phyloP scores from a whole-genome alignment of 1,284 basidiomycete genomes.

The Apiotrichum akiyoshidainum region DNA sequence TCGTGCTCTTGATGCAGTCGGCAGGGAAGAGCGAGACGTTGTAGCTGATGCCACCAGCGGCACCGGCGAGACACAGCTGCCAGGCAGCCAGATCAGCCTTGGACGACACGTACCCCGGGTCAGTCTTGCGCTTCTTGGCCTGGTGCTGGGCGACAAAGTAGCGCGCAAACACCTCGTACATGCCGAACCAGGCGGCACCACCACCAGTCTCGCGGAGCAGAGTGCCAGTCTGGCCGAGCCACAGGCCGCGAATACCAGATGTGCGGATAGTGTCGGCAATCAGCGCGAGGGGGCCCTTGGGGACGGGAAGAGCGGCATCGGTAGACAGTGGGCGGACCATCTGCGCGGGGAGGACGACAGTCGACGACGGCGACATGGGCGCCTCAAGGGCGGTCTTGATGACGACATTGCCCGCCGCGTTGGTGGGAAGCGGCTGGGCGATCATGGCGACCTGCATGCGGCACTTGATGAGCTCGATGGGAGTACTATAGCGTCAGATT shows the following conservation, averaged over 20 bases:
- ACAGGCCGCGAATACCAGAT: slow-evolving; percentile 72
- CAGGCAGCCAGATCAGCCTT: slow-evolving; percentile 63
- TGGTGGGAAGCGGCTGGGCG: background rate
- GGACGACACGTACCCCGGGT: slow-evolving; percentile 29
- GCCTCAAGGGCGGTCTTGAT: slow-evolving; percentile 21
- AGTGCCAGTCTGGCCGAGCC: slow-evolving; percentile 83
- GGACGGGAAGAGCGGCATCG: slow-evolving; percentile 30
- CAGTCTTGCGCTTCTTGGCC: slow-evolving; percentile 9
- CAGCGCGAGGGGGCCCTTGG: slow-evolving; percentile 68
- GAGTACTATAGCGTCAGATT: slow-evolving; percentile 59
- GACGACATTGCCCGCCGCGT: slow-evolving; percentile 1
- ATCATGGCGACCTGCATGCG: slow-evolving; percentile 95
- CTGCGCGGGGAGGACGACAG: slow-evolving; percentile 13
- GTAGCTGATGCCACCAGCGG: slow-evolving; percentile 80
- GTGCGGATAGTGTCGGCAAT: slow-evolving; percentile 62
- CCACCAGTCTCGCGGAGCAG: slow-evolving; percentile 85
- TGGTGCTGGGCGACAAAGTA: slow-evolving; percentile 56
- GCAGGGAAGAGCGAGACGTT: slow-evolving; percentile 82
- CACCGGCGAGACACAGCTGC: slow-evolving; percentile 82
- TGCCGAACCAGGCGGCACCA: slow-evolving; percentile 79
- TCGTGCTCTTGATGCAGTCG: slow-evolving; percentile 89
- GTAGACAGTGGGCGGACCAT: slow-evolving; percentile 10
- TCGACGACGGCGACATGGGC: slow-evolving; percentile 29
- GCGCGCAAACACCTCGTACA: slow-evolving; percentile 71
- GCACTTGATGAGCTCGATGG: slow-evolving; percentile 88